Percentiles rank a stretch among this genome's conserved stretches.
Conservation (phyloP, 164 flowering plant genomes). For the Warburgia ugandensis region DNA sequence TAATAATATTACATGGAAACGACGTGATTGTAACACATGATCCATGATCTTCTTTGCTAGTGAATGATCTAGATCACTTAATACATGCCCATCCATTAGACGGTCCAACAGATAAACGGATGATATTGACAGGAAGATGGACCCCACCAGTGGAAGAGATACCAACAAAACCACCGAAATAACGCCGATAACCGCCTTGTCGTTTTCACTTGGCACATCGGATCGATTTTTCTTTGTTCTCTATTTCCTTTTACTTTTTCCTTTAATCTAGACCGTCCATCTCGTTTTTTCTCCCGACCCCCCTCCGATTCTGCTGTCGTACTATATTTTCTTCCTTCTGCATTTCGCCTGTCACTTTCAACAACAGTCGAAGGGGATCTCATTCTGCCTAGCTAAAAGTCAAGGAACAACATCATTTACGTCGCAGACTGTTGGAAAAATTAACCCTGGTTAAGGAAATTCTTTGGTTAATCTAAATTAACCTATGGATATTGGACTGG, state of each 20-base stretch:
- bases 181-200: conserved; percentile 28
- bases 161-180: background rate
- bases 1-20: no score
- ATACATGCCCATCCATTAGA: no score
- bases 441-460: no score
- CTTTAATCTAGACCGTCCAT: conserved; percentile 4
- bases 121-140: no score
- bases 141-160: background rate
- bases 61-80: no score
- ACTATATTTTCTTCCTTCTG: background rate
- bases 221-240: conserved; percentile 1
- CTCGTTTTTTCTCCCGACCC: background rate
- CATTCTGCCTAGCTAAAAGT: conserved; percentile 12
- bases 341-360: conserved; percentile 5
- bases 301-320: background rate
- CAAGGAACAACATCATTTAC: conserved; percentile 10
- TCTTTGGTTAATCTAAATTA: no score
- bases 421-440: conserved; percentile 5
- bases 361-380: conserved; percentile 4
- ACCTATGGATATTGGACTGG: no score
- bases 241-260: background rate
- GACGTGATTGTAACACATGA: no score
- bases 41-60: no score
- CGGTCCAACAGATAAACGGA: no score
- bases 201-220: conserved; percentile 7